Evolutionary conservation across 2,329 filamentous ascomycete genomes (phyloP).

Genomic region (Sphaerostilbella broomeana): DNA sequence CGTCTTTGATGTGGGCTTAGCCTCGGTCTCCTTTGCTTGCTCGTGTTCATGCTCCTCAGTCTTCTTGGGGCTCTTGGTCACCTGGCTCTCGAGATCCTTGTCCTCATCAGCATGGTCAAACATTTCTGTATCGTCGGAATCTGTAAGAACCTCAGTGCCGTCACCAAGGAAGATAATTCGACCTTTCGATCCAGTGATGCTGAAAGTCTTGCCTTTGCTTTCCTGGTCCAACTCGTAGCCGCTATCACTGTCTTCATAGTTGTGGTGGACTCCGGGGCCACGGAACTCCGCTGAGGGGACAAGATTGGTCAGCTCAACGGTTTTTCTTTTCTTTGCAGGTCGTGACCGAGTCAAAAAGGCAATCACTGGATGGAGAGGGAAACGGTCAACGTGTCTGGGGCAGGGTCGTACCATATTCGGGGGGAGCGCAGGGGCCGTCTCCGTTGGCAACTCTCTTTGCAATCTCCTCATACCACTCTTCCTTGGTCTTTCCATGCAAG

Average conservation of each 20-base stretch:
- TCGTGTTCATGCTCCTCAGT: too few species aligned
- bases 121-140: conserved; percentile 86
- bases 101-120: conserved; percentile 84
- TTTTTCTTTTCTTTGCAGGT: conserved; percentile 13
- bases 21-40: conserved; percentile 15
- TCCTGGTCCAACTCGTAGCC: conserved; percentile 71
- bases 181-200: conserved; percentile 65
- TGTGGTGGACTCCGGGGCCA: conserved; percentile 73
- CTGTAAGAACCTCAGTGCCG: conserved; percentile 85
- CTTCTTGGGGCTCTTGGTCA: conserved; percentile 50
- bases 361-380: too few species aligned
- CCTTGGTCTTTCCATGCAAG: conserved; percentile 84
- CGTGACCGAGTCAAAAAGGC: conserved; percentile 13
- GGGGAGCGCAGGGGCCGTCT: conserved; percentile 95
- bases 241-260: conserved; percentile 73
- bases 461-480: conserved; percentile 97
- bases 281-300: conserved; percentile 66
- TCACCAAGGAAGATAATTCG: conserved; percentile 93
- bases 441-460: conserved; percentile 90
- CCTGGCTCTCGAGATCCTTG: conserved; percentile 78
- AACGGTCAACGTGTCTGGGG: conserved; percentile 24
- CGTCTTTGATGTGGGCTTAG: conserved; percentile 16
- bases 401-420: conserved; percentile 89
- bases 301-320: conserved; percentile 20
- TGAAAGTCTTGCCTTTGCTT: conserved; percentile 55